Evolutionary conservation across 257 asterid species (phyloP), one percentile per base, ranked within the genome.

Genomic region (Handroanthus guayacan): DNA sequence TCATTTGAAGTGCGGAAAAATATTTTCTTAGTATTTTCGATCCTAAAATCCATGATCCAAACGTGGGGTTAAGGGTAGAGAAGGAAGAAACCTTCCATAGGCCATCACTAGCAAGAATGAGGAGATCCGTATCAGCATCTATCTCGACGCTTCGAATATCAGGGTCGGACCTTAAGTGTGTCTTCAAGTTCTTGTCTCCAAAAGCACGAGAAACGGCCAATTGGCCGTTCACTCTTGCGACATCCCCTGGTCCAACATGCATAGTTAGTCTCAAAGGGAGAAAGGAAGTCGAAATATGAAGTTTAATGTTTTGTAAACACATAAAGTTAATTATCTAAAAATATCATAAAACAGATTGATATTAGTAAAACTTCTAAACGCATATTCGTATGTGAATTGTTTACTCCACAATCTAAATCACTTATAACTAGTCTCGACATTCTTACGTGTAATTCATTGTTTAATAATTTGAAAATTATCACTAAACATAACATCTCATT

Each of bases 141-240:
- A 94, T 83, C 18, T 81, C 89, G 52, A 92, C 91, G 47, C 80
- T 83, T 6, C 82, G 84, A 48, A 94, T 70, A 72, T 94, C 99
- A 18, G 99, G 99, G 75, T 94, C 98, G 0, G 91, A 89, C 6
- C 99, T 82, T 58, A 94, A 82, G 80, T 94, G 98, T 1, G 91
- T 74, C 82, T 94, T 94, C 79, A 94, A 76, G 84, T 91, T 92
- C 87, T 92, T 92, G 82, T 94, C 99, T 44, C 99, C 99, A 47
- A 94, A 94, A 52, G 99, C 99, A n/a, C 99, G 97, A 72, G 98
- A 90, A 73, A 94, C 98, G 3, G 99, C 99, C 62, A 94, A 82
- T 75, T 94, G 99, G 1, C 99, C 99, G 10, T 94, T 86, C 54
- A 94, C 99, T 73, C 99, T 82, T 5, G 99, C 95, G 74, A 94